Evolutionary conservation across 495 filamentous ascomycete genomes (phyloP), one percentile per base, ranked within the genome.

Genomic region (Viridothelium virens): DNA sequence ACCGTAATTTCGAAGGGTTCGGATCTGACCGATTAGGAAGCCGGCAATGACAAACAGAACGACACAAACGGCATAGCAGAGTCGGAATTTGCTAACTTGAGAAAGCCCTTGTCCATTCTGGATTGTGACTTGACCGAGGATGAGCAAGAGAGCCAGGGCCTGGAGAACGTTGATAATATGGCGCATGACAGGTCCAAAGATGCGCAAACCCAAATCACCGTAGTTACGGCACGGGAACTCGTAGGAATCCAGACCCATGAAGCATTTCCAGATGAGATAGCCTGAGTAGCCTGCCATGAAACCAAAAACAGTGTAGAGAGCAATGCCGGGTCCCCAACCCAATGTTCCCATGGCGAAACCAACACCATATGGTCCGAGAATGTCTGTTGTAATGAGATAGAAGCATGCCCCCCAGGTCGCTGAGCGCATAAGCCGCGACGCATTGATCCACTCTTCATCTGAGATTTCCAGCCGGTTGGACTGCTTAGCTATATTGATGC

Each of bases 341-440:
- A 84, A 63, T 36, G 67, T 69, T 6, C 80, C 79, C 38, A 80
- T 77, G 2, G 67, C 67, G 46, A 69, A 69, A 61, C 62, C 62
- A 14, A 68, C 77, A 76, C 64, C 78, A 46, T 65, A 85, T 0
- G 85, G 84, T 18, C 84, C 85, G 11, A 87, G 72, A 66, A 87
- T 83, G 67, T 86, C 84, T 1, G 84, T 87, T 0, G 84, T 83
- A 65, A 86, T 84, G n/a, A 85, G 75, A 67, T 82, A 87, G 74
- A 86, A 84, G 34, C 79, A 70, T 18, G 81, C 79, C 16, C 79
- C 80, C 75, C 77, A 77, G 1, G 79, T 77, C 0, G 80, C 79
- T 11, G 79, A 81, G 38, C 80, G 67, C 37, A 80, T 69, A 7
- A 78, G 74, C 16, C 81, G 73, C 31, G 74, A 76, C n/a, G 81